phyloP scores from a whole-genome alignment of 768 basidiomycete genomes.

The Ramaria sp. region DNA sequence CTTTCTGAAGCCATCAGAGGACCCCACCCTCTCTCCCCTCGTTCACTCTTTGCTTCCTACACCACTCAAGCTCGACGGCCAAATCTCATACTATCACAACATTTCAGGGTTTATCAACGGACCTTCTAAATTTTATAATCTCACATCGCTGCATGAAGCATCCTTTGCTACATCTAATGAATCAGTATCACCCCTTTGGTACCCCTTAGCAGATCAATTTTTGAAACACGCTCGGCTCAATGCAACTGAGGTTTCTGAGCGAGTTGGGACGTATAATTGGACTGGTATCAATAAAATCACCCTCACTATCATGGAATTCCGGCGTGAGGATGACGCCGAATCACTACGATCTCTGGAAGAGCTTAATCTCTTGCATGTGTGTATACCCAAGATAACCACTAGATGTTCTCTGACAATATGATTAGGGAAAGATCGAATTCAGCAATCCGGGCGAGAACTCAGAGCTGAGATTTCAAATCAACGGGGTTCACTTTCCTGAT shows the following conservation, averaged over 20 bases:
- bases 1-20: constrained; percentile 34
- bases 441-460: constrained; percentile 33
- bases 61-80: constrained; percentile 31
- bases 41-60: constrained; percentile 38
- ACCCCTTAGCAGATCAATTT: constrained; percentile 35
- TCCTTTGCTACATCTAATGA: constrained; percentile 25
- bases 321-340: constrained; percentile 26
- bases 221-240: constrained; percentile 39
- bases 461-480: constrained; percentile 60
- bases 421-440: constrained; percentile 65
- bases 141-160: constrained; percentile 29
- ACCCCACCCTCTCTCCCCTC: constrained; percentile 33
- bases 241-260: constrained; percentile 26
- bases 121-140: constrained; percentile 49
- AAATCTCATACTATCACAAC: constrained; percentile 59
- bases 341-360: constrained; percentile 26
- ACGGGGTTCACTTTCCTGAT: constrained; percentile 62
- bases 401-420: constrained; percentile 2
- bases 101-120: constrained; percentile 74
- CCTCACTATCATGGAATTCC: constrained; percentile 57
- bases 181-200: constrained; percentile 35
- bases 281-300: constrained; percentile 48
- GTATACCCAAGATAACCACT: constrained; percentile 16
- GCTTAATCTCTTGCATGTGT: constrained; percentile 56
- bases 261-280: constrained; percentile 62